Evolutionary conservation across 805 yeast genomes (phyloP).

Genomic region (Wickerhamiella spandovensis): DNA sequence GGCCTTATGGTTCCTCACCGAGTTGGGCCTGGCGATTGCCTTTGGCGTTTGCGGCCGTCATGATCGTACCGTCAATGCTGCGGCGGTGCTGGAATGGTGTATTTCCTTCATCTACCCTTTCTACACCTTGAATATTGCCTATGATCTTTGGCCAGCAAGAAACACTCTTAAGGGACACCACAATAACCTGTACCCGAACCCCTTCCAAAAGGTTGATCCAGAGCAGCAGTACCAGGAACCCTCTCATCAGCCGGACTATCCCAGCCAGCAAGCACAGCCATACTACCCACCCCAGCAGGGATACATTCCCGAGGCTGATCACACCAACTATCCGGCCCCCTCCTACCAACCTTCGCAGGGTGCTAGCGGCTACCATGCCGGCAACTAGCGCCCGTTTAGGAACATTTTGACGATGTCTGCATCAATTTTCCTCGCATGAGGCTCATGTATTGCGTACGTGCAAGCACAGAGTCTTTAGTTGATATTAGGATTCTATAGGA

Average conservation of each 20-base stretch:
- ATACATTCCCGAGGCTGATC: not conserved
- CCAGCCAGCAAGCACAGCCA: not conserved
- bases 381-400: not conserved
- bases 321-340: not conserved
- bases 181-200: slow-evolving; percentile 10
- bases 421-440: too few relatives aligned
- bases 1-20: slow-evolving; percentile 42
- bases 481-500: too few relatives aligned
- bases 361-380: not conserved
- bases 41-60: slow-evolving; percentile 37
- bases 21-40: slow-evolving; percentile 20
- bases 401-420: not conserved
- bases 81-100: slow-evolving; percentile 72
- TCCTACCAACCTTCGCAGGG: not conserved
- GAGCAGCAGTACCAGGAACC: not conserved
- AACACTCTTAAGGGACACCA: slow-evolving; percentile 22
- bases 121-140: slow-evolving; percentile 45
- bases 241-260: not conserved
- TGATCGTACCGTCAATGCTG: slow-evolving; percentile 31
- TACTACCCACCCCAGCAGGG: too few relatives aligned
- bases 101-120: slow-evolving; percentile 76
- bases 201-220: not conserved
- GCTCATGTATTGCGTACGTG: too few relatives aligned
- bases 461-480: too few relatives aligned
- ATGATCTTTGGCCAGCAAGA: slow-evolving; percentile 59